phyloP scores from a whole-genome alignment of 1,284 basidiomycete genomes.

The Cronartium quercuum region DNA sequence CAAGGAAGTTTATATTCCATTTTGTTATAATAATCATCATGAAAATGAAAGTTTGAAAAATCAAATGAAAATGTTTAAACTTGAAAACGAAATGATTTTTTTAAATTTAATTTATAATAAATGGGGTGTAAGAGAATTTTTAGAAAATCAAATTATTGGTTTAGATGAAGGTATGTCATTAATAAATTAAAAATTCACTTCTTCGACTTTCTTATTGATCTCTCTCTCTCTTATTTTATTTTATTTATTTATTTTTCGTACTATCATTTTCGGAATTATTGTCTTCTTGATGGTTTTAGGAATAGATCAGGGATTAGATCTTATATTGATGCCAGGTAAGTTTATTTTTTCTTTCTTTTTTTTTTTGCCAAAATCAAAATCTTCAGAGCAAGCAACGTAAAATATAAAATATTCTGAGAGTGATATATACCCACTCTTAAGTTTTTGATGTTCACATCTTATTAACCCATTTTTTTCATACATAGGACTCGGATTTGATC shows the following conservation, averaged over 20 bases:
- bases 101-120: neutral
- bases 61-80: slow-evolving; percentile 15
- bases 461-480: neutral
- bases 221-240: neutral
- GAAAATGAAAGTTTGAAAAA: neutral
- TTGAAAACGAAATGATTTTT: neutral
- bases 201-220: neutral
- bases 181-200: neutral
- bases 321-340: slow-evolving; percentile 33
- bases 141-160: neutral
- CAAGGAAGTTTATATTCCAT: slow-evolving; percentile 1
- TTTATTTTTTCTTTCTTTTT: neutral
- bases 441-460: neutral
- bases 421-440: neutral
- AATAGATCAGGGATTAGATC: slow-evolving; percentile 12
- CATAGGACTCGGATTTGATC: slow-evolving; percentile 24
- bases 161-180: neutral
- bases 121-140: neutral
- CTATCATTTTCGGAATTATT: neutral
- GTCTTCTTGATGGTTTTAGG: too few species aligned
- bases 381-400: too few species aligned
- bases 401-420: neutral
- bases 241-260: neutral
- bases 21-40: neutral
- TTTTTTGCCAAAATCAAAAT: too few species aligned